These are phyloP conservation scores for Ajuga chamaepitys DNA, from an alignment of 257 asterid species.

Conservation along the genomic window DNA sequence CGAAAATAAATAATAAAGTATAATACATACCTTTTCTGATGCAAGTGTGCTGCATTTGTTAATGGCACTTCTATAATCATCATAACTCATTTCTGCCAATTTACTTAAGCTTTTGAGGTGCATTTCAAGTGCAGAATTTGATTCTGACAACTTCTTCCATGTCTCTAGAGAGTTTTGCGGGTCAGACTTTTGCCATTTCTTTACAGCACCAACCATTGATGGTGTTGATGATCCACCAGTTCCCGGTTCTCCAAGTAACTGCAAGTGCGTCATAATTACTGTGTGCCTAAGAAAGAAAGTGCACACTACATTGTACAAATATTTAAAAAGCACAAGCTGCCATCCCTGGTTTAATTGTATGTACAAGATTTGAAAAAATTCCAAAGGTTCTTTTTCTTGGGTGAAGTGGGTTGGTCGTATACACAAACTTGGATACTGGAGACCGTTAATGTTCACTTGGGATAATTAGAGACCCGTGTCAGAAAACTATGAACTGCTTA, in stretches of 20 bases:
- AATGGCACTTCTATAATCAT: slow-evolving; percentile 47
- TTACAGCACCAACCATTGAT: slow-evolving; percentile 97
- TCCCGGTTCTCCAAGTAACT: slow-evolving; percentile 99
- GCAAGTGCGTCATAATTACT: slow-evolving; percentile 23
- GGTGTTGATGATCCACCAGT: slow-evolving; percentile 97
- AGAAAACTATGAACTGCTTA: background rate
- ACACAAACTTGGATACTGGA: background rate
- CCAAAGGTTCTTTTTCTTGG: too few species aligned
- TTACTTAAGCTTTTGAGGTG: slow-evolving; percentile 53
- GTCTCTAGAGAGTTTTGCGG: slow-evolving; percentile 67
- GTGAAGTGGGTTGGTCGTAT: background rate
- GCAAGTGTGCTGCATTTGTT: slow-evolving; percentile 55
- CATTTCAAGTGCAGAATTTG: slow-evolving; percentile 67
- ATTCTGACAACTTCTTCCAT: slow-evolving; percentile 80
- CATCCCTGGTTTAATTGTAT: background rate
- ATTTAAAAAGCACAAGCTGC: background rate
- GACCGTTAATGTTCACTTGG: background rate
- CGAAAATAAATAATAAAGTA: background rate
- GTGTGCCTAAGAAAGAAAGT: slow-evolving; percentile 14
- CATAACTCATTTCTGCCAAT: slow-evolving; percentile 51
- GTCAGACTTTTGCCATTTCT: slow-evolving; percentile 94
- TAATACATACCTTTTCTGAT: slow-evolving; percentile 57
- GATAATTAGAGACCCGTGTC: background rate
- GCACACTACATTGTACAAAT: background rate
- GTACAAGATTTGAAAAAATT: background rate